phyloP scores from a whole-genome alignment of 2,329 filamentous ascomycete genomes.

The Colletotrichum sp. region DNA sequence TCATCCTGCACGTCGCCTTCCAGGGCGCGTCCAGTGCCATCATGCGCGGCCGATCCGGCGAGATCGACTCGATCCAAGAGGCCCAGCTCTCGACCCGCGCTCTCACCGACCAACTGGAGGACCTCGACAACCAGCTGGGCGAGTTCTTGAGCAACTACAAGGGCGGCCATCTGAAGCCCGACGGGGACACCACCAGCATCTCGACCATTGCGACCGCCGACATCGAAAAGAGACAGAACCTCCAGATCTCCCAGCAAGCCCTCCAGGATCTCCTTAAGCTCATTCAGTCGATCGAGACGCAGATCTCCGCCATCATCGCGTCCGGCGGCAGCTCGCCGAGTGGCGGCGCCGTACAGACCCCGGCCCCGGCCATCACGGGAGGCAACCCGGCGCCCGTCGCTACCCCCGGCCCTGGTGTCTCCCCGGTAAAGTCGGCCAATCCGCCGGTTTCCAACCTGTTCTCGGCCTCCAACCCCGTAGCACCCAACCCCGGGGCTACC shows the following conservation, averaged over 20 bases:
- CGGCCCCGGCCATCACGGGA: not conserved
- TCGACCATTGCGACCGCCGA: not conserved
- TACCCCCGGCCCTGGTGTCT: not conserved
- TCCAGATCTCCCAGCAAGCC: not conserved
- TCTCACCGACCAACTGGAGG: conserved; percentile 1
- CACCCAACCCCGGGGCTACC: not conserved
- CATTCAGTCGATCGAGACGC: conserved; percentile 14
- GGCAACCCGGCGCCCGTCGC: not conserved
- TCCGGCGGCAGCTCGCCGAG: not conserved
- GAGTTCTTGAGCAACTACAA: not conserved
- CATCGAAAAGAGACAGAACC: conserved; percentile 4
- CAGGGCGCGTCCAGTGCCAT: conserved; percentile 19
- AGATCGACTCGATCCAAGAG: not conserved
- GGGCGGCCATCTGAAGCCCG: not conserved
- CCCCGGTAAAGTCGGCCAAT: not conserved
- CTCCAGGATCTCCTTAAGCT: conserved; percentile 11
- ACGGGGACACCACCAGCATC: not conserved
- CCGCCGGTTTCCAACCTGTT: not conserved
- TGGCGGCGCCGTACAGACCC: not conserved
- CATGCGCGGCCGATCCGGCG: conserved; percentile 12
- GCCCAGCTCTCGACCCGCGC: not conserved
- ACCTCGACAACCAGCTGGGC: conserved; percentile 7
- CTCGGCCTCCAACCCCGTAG: not conserved
- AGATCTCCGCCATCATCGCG: conserved; percentile 1
- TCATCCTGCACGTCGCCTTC: conserved; percentile 14